These are phyloP conservation scores for Pyrrhoderma lamaoense DNA, from an alignment of 1,284 basidiomycete genomes.

Conservation along the genomic window DNA sequence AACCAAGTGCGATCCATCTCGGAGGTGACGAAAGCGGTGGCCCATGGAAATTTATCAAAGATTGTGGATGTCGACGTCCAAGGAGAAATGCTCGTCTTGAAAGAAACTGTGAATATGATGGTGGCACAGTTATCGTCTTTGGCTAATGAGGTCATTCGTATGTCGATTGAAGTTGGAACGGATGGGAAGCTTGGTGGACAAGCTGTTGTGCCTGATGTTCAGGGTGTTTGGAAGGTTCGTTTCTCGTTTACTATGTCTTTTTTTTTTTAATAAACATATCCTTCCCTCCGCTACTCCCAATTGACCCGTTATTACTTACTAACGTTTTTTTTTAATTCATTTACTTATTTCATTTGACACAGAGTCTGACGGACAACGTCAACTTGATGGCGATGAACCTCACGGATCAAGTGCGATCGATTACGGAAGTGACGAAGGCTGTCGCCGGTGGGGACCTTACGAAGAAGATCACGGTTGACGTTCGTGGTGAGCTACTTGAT, in stretches of 20 bases:
- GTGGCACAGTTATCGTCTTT: conserved; percentile 79
- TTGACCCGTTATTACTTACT: too few species aligned
- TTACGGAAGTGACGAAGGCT: conserved; percentile 82
- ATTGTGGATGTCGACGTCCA: conserved; percentile 93
- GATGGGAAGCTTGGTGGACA: conserved; percentile 96
- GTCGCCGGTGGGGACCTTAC: conserved; percentile 86
- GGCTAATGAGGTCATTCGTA: conserved; percentile 80
- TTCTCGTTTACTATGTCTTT: conserved; percentile 8
- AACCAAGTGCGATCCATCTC: conserved; percentile 98
- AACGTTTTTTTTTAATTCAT: too few species aligned
- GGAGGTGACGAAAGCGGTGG: conserved; percentile 94
- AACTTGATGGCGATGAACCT: conserved; percentile 91
- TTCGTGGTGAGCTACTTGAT: conserved; percentile 86
- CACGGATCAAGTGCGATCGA: conserved; percentile 87
- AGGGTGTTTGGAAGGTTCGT: conserved; percentile 85
- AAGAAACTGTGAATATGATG: conserved; percentile 89
- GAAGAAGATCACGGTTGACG: conserved; percentile 86
- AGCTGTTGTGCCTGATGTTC: conserved; percentile 79
- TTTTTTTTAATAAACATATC: background rate
- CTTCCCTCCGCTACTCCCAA: background rate
- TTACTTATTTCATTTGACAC: conserved; percentile 17
- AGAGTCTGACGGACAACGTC: conserved; percentile 72
- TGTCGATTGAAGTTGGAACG: conserved; percentile 89
- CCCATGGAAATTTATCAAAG: conserved; percentile 84
- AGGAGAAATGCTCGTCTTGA: conserved; percentile 95